Evolutionary conservation across 768 basidiomycete genomes (phyloP).

Genomic region (Pulveroboletus sp.): DNA sequence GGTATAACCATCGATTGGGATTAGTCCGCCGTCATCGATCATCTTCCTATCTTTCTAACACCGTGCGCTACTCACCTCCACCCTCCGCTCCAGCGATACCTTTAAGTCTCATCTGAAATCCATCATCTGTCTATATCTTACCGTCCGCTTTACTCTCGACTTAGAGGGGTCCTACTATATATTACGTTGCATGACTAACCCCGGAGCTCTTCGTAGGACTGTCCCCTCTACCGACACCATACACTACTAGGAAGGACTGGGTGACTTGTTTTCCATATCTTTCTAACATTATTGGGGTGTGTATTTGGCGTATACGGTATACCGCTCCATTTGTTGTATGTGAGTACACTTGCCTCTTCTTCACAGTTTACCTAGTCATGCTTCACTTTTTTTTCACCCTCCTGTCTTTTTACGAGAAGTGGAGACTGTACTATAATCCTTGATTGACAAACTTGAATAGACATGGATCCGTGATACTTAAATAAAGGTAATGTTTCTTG

Average conservation of each 20-base stretch:
- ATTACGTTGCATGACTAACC: slow-evolving; percentile 24
- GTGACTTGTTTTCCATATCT: slow-evolving; percentile 13
- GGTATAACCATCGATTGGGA: slow-evolving; percentile 81
- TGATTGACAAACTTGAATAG: background rate
- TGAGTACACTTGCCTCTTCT: slow-evolving; percentile 8
- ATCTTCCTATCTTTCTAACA: background rate
- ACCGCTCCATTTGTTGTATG: slow-evolving; percentile 10
- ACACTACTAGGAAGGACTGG: slow-evolving; percentile 16
- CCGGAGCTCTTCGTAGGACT: slow-evolving; percentile 18
- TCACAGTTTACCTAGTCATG: background rate
- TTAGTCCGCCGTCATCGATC: slow-evolving; percentile 26
- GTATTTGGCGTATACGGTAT: slow-evolving; percentile 1
- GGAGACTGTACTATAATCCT: background rate
- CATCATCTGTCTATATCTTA: slow-evolving; percentile 4
- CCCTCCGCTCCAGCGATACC: slow-evolving; percentile 22
- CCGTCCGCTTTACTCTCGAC: slow-evolving; percentile 3
- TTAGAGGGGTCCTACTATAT: slow-evolving; percentile 20
- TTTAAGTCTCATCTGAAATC: background rate
- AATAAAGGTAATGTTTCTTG: background rate
- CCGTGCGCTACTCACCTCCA: background rate
- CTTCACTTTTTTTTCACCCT: no score
- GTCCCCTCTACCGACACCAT: slow-evolving; percentile 11
- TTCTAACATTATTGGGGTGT: slow-evolving; percentile 24
- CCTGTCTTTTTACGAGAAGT: background rate
- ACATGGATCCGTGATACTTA: background rate